Percentiles rank a stretch among this genome's conserved stretches.
Conservation (phyloP, 192 early-diverging fungal species). For the Geranomyces michiganensis region DNA sequence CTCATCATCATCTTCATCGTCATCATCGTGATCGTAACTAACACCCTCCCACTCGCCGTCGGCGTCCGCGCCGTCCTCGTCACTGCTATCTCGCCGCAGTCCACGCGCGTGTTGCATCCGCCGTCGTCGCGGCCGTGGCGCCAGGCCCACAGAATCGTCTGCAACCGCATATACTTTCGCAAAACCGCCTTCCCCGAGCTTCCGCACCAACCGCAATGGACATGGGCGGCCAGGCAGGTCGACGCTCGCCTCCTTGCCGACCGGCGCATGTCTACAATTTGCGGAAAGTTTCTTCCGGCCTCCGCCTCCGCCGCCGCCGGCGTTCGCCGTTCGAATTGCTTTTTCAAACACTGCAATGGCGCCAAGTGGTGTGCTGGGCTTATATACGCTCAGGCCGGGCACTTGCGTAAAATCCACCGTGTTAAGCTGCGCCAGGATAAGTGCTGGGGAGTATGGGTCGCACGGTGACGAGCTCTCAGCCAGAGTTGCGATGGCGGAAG, state of each 20-base stretch:
- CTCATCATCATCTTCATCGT: slow-evolving; percentile 15
- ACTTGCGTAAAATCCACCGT: not conserved
- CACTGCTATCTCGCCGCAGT: not conserved
- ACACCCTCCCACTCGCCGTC: slow-evolving; percentile 11
- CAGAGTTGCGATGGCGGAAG: too few relatives aligned
- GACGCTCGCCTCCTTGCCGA: not conserved
- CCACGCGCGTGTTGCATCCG: not conserved
- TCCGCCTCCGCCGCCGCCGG: not conserved
- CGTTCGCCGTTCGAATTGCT: slow-evolving; percentile 8
- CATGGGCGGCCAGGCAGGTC: not conserved
- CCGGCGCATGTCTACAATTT: too few relatives aligned
- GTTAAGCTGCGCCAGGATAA: not conserved
- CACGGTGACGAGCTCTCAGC: not conserved
- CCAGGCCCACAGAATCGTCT: too few relatives aligned
- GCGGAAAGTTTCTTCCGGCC: not conserved
- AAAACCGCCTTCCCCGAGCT: slow-evolving; percentile 47
- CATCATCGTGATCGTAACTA: not conserved
- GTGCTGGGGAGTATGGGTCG: not conserved
- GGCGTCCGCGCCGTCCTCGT: slow-evolving; percentile 28
- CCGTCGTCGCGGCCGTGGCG: not conserved
- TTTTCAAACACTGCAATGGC: slow-evolving; percentile 1
- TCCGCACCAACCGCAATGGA: slow-evolving; percentile 11
- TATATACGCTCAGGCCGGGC: not conserved
- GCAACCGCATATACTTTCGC: slow-evolving; percentile 37
- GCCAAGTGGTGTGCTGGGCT: not conserved